Evolutionary conservation across 1,284 basidiomycete species (phyloP), one percentile per base, ranked within the genome.

Genomic region (Cystobasidium pallidum): DNA sequence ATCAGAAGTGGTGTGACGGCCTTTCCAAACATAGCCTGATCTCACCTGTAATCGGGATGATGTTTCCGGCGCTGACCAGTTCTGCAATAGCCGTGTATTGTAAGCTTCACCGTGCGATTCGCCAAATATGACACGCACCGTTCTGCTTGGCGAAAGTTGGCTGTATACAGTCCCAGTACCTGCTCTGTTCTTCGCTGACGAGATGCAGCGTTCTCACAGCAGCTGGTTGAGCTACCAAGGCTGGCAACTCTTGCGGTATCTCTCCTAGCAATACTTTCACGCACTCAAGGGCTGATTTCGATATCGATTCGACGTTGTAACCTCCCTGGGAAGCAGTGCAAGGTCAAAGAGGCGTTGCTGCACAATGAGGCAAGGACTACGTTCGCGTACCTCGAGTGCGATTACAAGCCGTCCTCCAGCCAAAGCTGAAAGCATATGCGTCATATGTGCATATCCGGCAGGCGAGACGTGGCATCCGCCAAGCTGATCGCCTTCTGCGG

Each of bases 381-480:
- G n/a, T n/a, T n/a, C n/a, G 49, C 24, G 1, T 32, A 21, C 94
- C 86, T 99, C 96, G 32, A 99, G 86, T 3, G 93, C 94, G 26
- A 96, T 92, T 15, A 96, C 92, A 7, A 98, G 78, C 77, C 88
- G 90, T 6, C 96, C 96, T 3, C 88, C 86, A 13, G 95, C 94
- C 10, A 99, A 84, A n/a, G 90, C 88, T 51, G 88, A 86, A 2
- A 99, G 85, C 89, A 96, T 94, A 78, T 97, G 91, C 2, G 96
- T 97, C 94, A 99, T 98, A 78, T 98, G 95, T 0, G 94, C 94
- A 80, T 94, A 99, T 1, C 94, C 95, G n/a, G 88, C 86, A 0
- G 96, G 96, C 0, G 91, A 87, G 71, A 99, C 94, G 75, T 88
- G 84, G 79, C 94, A 97, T 81, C 88, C 88, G 28, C 96, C 96